phyloP scores from a whole-genome alignment of 371 early-diverging fungal species.

The Encephalitozoon cuniculi region DNA sequence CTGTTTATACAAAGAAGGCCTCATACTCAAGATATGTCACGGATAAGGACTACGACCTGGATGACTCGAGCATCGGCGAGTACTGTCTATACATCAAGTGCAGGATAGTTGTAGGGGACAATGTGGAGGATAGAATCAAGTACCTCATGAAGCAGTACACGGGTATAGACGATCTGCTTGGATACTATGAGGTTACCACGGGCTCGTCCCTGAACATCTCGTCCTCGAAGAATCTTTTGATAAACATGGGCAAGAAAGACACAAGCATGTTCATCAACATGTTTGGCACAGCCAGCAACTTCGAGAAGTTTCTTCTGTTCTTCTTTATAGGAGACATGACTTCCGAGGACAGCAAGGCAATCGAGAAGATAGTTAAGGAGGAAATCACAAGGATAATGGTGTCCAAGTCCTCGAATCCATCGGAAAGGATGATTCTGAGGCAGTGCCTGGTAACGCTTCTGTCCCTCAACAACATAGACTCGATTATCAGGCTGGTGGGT shows the following conservation, averaged over 20 bases:
- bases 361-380: slow-evolving; percentile 44
- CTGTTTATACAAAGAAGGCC: background rate
- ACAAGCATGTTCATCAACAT: slow-evolving; percentile 29
- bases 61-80: background rate
- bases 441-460: slow-evolving; percentile 40
- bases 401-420: background rate
- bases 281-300: slow-evolving; percentile 19
- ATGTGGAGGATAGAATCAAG: slow-evolving; percentile 26
- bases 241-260: slow-evolving; percentile 34
- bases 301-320: slow-evolving; percentile 51
- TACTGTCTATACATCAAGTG: slow-evolving; percentile 42
- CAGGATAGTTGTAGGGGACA: slow-evolving; percentile 33
- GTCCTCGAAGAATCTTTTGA: slow-evolving; percentile 14
- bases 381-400: slow-evolving; percentile 15
- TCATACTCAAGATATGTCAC: slow-evolving; percentile 20
- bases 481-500: slow-evolving; percentile 37
- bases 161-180: slow-evolving; percentile 42
- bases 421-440: slow-evolving; percentile 35
- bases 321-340: slow-evolving; percentile 29
- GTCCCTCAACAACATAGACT: slow-evolving; percentile 42
- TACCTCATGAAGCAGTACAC: slow-evolving; percentile 34
- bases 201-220: background rate
- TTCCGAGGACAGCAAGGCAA: background rate
- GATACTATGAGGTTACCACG: slow-evolving; percentile 31
- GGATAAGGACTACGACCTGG: slow-evolving; percentile 16